A percentile compares a stretch with the other conserved stretches of the same genome.
These are phyloP conservation scores for Backusella circina DNA, from an alignment of 192 early-diverging fungal species.

Conservation along the genomic window DNA sequence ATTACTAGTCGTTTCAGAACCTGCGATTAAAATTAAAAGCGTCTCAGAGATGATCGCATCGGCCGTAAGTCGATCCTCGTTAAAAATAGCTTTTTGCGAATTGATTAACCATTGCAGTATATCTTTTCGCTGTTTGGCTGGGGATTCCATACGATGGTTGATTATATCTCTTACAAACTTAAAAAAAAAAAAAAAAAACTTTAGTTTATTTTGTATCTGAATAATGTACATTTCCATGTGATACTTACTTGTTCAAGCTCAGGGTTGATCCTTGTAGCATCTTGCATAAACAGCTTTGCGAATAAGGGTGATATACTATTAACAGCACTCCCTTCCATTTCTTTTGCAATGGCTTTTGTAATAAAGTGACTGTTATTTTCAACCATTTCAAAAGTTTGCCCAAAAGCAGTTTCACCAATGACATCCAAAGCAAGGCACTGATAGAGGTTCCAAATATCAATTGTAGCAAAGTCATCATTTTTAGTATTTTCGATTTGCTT, in stretches of 20 bases:
- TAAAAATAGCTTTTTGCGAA: conserved; percentile 23
- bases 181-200: background rate
- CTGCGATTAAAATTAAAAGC: conserved; percentile 18
- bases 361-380: conserved; percentile 39
- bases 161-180: conserved; percentile 27
- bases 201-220: background rate
- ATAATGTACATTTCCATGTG: background rate
- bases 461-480: conserved; percentile 9
- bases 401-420: conserved; percentile 46
- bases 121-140: conserved; percentile 24
- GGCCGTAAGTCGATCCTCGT: conserved; percentile 11
- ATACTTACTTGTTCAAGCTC: background rate
- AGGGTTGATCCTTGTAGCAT: background rate
- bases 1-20: conserved; percentile 46
- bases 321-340: background rate
- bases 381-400: conserved; percentile 44
- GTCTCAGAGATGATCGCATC: conserved; percentile 26
- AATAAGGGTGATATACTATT: background rate
- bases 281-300: background rate
- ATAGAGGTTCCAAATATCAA: conserved; percentile 37
- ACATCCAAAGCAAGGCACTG: conserved; percentile 38
- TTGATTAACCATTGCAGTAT: conserved; percentile 43
- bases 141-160: conserved; percentile 3
- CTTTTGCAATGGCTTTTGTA: conserved; percentile 11
- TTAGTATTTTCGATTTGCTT: background rate